Evolutionary conservation across 441 rosid genomes (phyloP).

Genomic region (Theobroma grandiflorum): DNA sequence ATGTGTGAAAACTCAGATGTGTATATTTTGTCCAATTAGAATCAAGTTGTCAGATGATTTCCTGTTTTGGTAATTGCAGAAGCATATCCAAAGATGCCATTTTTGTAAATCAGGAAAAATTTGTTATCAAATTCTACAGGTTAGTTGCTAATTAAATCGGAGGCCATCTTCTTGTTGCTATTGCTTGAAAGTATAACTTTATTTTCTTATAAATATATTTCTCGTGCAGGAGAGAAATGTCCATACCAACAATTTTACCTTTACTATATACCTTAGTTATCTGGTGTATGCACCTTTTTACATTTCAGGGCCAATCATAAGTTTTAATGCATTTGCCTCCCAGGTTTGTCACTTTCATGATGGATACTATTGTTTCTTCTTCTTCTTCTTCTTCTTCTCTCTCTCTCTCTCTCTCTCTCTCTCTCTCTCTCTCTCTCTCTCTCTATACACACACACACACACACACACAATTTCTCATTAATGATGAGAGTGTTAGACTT

Average conservation of each 20-base stretch:
- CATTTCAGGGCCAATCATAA: constrained; percentile 89
- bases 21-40: not conserved
- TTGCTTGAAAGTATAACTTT: constrained; percentile 29
- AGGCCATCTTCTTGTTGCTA: constrained; percentile 18
- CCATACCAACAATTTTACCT: constrained; percentile 48
- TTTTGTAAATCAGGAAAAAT: constrained; percentile 63
- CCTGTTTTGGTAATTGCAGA: constrained; percentile 48
- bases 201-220: constrained; percentile 28
- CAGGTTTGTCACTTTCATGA: constrained; percentile 66
- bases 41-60: constrained; percentile 29
- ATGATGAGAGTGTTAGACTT: constrained; percentile 3
- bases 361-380: constrained; percentile 11
- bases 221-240: constrained; percentile 67
- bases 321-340: constrained; percentile 93
- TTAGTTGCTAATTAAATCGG: constrained; percentile 32
- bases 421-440: not conserved
- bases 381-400: not conserved
- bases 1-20: not conserved
- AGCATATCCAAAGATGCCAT: constrained; percentile 63
- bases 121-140: constrained; percentile 71
- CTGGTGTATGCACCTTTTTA: constrained; percentile 93
- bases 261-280: constrained; percentile 75
- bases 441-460: not conserved
- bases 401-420: not conserved
- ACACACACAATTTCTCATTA: not conserved